Evolutionary conservation across 108 stramenopile genomes (phyloP).

Genomic region (Nitzschia inconspicua): DNA sequence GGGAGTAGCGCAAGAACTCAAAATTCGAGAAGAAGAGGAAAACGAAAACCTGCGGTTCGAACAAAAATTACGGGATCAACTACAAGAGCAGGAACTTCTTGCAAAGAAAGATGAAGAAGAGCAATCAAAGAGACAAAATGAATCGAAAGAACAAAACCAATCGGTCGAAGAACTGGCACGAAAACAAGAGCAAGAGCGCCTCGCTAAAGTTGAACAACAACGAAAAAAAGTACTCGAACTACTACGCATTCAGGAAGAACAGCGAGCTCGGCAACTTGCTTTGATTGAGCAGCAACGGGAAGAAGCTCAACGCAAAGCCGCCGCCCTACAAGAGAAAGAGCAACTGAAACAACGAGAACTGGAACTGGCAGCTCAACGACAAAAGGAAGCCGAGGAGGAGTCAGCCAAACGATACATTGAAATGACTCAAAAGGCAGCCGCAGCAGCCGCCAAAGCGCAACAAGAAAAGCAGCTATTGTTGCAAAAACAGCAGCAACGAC

Average conservation of each 20-base stretch:
- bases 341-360: not conserved
- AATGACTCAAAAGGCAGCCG: not conserved
- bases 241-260: too few relatives aligned
- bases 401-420: not conserved
- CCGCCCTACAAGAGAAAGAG: not conserved
- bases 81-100: too few relatives aligned
- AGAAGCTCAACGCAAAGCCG: not conserved
- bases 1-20: not conserved
- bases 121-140: constrained; percentile 1
- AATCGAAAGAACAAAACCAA: not conserved
- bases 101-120: not conserved
- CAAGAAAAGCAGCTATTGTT: not conserved
- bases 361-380: not conserved
- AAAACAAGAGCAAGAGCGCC: not conserved
- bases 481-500: constrained; percentile 3
- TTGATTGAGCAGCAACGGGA: not conserved
- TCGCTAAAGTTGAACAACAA: not conserved
- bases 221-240: constrained; percentile 1
- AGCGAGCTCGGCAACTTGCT: not conserved
- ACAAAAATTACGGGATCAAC: too few relatives aligned
- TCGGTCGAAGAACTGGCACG: not conserved
- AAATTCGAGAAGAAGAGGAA: not conserved
- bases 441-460: not conserved
- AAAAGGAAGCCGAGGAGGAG: not conserved
- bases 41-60: not conserved